These are phyloP conservation scores for Penstemon davidsonii DNA, from an alignment of 257 asterid species.

Conservation along the genomic window DNA sequence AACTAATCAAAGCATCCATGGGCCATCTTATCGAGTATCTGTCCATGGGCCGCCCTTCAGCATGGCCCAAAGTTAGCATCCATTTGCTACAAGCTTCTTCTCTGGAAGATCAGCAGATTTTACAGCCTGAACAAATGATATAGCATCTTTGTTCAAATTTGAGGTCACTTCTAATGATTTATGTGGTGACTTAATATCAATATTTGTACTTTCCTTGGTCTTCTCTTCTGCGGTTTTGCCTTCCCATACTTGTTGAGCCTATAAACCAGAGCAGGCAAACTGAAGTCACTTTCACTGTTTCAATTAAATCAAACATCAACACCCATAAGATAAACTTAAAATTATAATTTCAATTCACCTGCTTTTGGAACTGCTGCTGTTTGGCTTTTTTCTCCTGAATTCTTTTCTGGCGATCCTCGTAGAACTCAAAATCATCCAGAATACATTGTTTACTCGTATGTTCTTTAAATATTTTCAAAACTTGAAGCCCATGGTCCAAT, in stretches of 20 bases:
- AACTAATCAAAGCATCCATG: no score
- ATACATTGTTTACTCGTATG: constrained; percentile 54
- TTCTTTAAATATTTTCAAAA: constrained; percentile 63
- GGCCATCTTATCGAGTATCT: no score
- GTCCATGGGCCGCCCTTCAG: no score
- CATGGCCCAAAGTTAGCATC: no score
- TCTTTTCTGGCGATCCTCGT: constrained; percentile 65
- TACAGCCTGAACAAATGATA: constrained; percentile 7
- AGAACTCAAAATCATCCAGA: constrained; percentile 73
- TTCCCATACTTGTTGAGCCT: constrained; percentile 51
- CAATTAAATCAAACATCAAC: neutral
- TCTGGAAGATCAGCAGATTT: no score
- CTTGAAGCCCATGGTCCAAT: constrained; percentile 49
- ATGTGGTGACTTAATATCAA: constrained; percentile 28
- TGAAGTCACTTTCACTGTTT: neutral
- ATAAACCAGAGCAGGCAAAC: neutral
- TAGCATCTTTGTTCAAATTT: constrained; percentile 24
- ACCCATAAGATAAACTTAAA: neutral
- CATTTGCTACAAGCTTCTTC: no score
- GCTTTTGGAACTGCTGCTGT: constrained; percentile 45
- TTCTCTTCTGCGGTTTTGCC: constrained; percentile 45
- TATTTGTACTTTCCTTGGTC: constrained; percentile 33
- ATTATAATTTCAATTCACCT: constrained; percentile 23
- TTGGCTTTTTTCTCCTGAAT: constrained; percentile 59
- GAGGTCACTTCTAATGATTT: constrained; percentile 31